Percentiles rank a stretch among this genome's conserved stretches.
Conservation (phyloP, 345 rosid species). For the Physaria fendleri region DNA sequence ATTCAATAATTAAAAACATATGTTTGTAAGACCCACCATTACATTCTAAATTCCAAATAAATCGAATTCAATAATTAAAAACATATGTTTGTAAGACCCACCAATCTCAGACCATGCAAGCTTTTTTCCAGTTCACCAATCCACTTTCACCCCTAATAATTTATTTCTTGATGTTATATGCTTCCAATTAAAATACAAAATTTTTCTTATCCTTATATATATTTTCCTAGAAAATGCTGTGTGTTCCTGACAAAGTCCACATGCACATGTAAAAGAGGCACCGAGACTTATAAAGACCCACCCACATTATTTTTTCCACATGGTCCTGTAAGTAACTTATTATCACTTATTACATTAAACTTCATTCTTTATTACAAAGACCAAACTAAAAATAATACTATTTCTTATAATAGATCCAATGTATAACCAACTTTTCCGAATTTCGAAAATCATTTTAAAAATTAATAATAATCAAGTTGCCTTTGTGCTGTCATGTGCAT, state of each 20-base stretch:
- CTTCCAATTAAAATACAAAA: not conserved
- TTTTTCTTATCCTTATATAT: constrained; percentile 26
- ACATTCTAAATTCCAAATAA: no score
- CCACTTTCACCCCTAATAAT: constrained; percentile 25
- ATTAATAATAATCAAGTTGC: no score
- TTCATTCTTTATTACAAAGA: no score
- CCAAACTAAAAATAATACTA: no score
- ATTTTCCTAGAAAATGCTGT: not conserved
- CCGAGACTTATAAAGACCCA: constrained; percentile 40
- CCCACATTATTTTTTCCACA: constrained; percentile 62
- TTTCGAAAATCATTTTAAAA: not conserved
- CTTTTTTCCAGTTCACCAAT: constrained; percentile 32
- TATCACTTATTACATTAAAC: constrained; percentile 3
- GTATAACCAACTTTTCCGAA: not conserved
- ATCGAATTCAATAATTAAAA: no score
- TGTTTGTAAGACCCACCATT: no score
- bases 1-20: no score
- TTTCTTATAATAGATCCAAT: constrained; percentile 1
- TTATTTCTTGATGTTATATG: constrained; percentile 17
- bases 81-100: constrained; percentile 27
- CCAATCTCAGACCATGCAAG: constrained; percentile 31
- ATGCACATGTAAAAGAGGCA: constrained; percentile 46
- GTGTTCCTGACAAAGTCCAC: constrained; percentile 64
- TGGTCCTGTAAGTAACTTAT: constrained; percentile 42
- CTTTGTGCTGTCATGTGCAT: constrained; percentile 25